A percentile compares a stretch with the other conserved stretches of the same genome.
Evolutionary conservation across 2,329 filamentous ascomycete genomes (phyloP).

Genomic region (Elsinoe necatrix): DNA sequence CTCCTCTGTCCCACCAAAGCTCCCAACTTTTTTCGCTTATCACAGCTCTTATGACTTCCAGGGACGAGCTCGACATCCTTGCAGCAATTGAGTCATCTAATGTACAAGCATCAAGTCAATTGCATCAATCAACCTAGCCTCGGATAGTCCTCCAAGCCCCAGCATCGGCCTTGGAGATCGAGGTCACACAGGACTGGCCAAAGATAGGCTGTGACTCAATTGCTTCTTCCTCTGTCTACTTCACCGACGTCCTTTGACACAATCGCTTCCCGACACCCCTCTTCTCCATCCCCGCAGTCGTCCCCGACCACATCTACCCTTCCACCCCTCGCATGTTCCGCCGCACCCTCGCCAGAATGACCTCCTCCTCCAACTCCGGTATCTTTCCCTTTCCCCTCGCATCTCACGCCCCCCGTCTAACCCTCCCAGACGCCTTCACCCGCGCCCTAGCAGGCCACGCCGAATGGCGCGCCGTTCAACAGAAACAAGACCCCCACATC

Average conservation of each 20-base stretch:
- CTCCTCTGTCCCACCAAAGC: background rate
- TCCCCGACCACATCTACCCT: background rate
- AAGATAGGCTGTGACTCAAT: background rate
- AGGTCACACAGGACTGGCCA: background rate
- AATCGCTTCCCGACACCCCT: background rate
- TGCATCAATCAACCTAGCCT: conserved; percentile 4
- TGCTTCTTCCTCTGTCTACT: background rate
- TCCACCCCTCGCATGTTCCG: conserved; percentile 9
- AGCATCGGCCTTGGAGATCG: conserved; percentile 1
- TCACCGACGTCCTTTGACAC: background rate
- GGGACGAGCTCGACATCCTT: background rate
- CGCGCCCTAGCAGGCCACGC: conserved; percentile 60
- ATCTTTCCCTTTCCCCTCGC: background rate
- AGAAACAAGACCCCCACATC: conserved; percentile 59
- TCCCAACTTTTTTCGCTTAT: conserved; percentile 9
- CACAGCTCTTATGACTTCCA: background rate
- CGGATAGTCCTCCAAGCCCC: background rate
- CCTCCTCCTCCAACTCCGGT: background rate
- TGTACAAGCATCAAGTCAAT: background rate
- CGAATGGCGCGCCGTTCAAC: conserved; percentile 59
- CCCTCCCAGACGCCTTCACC: conserved; percentile 46
- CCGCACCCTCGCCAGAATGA: background rate
- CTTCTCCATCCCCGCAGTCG: background rate
- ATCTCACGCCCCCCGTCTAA: background rate
- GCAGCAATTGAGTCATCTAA: background rate